phyloP scores from a whole-genome alignment of 2,329 filamentous ascomycete species.

The Neonectria coccinea region DNA sequence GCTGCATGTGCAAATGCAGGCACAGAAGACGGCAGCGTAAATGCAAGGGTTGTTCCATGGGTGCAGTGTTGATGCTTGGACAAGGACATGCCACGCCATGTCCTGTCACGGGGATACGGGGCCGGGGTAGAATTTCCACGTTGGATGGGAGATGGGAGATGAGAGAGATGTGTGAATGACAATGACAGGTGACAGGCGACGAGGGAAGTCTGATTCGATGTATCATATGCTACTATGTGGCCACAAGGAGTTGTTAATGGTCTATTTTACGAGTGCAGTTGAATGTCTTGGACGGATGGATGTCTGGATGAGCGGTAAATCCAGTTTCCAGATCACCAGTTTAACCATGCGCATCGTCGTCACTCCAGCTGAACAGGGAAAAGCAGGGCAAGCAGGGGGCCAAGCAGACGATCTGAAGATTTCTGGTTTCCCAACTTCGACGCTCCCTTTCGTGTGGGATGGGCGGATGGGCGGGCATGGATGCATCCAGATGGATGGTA shows the following conservation, averaged over 20 bases:
- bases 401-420: neutral
- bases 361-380: slow-evolving; percentile 1
- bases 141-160: slow-evolving; percentile 6
- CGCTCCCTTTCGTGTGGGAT: neutral
- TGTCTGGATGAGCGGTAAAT: neutral
- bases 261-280: no score
- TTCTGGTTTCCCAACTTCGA: neutral
- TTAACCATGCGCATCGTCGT: neutral
- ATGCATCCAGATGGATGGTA: neutral
- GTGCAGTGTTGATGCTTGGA: slow-evolving; percentile 8
- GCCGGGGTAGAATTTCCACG: neutral
- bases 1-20: neutral
- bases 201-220: neutral
- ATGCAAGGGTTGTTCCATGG: neutral
- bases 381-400: neutral
- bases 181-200: neutral
- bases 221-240: neutral
- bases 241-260: slow-evolving; percentile 7
- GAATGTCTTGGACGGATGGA: neutral
- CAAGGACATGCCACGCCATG: slow-evolving; percentile 19
- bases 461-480: neutral
- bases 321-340: neutral
- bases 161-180: slow-evolving; percentile 1
- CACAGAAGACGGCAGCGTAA: neutral
- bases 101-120: neutral